A percentile compares a stretch with the other conserved stretches of the same genome.
These are phyloP conservation scores for Parietaria judaica DNA, from an alignment of 306 rosid genomes.

Conservation along the genomic window DNA sequence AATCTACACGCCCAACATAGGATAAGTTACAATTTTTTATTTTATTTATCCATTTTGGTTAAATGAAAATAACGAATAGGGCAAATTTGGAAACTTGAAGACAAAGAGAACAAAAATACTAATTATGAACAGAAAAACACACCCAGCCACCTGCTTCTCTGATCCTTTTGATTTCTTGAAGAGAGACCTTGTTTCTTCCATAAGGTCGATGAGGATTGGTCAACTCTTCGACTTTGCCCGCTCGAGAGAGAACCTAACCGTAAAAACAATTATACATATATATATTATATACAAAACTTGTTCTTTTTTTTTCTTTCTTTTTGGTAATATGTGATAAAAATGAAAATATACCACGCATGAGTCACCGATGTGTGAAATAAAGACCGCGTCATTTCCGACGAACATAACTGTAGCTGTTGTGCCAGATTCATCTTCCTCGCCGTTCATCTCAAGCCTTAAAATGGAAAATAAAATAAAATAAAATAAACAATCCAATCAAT, in stretches of 20 bases:
- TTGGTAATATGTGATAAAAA: not conserved
- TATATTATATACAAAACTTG: not conserved
- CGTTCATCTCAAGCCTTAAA: conserved; percentile 75
- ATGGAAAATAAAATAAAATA: conserved; percentile 28
- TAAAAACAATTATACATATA: not conserved
- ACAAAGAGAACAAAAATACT: not conserved
- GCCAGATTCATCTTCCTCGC: conserved; percentile 75
- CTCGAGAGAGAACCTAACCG: conserved; percentile 62
- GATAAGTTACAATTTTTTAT: conserved; percentile 15
- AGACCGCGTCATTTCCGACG: conserved; percentile 48
- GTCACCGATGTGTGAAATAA: conserved; percentile 84
- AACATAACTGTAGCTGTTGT: conserved; percentile 77
- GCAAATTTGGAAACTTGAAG: not conserved
- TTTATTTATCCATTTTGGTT: not conserved
- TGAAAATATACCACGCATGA: conserved; percentile 65
- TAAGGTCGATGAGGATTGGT: conserved; percentile 88
- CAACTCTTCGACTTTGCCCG: conserved; percentile 72
- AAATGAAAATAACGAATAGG: not conserved
- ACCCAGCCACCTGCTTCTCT: conserved; percentile 99
- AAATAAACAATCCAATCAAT: conserved; percentile 53
- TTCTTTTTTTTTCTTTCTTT: not conserved
- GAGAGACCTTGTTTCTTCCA: conserved; percentile 71
- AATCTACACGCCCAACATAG: conserved; percentile 41
- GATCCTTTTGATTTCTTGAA: conserved; percentile 86
- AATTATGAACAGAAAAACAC: conserved; percentile 60